A percentile compares a stretch with the other conserved stretches of the same genome.
Conservation (phyloP, 495 filamentous ascomycete genomes). For the Aspergillus ellipticus region DNA sequence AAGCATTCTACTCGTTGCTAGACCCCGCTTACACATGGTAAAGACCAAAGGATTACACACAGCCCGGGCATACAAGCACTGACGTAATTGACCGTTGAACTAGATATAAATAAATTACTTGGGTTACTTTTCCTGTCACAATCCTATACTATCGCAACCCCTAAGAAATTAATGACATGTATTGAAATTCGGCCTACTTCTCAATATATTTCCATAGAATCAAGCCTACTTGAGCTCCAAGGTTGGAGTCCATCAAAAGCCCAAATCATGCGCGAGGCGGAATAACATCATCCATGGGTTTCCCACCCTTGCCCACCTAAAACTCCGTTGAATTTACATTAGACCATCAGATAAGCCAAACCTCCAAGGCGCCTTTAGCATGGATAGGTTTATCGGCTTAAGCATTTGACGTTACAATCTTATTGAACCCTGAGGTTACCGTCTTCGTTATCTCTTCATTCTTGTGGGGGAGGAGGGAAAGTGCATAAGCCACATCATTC, state of each 20-base stretch:
- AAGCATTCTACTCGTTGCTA: too few species aligned
- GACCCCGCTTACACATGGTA: too few species aligned
- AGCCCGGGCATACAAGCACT: too few species aligned
- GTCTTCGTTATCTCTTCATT: conserved; percentile 93
- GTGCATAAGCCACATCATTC: conserved; percentile 91
- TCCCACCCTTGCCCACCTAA: not conserved
- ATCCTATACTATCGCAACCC: too few species aligned
- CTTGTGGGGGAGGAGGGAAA: conserved; percentile 89
- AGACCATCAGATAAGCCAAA: not conserved
- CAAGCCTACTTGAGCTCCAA: not conserved
- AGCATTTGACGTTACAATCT: conserved; percentile 67
- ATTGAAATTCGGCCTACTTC: not conserved
- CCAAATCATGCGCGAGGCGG: not conserved
- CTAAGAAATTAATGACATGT: too few species aligned
- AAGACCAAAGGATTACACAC: too few species aligned
- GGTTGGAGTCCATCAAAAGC: not conserved
- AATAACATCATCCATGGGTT: not conserved
- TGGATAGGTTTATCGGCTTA: conserved; percentile 26
- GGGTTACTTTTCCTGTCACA: too few species aligned
- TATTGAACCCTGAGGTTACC: conserved; percentile 73
- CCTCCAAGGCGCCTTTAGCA: not conserved
- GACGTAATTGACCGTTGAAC: too few species aligned
- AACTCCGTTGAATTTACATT: not conserved
- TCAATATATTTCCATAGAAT: not conserved
- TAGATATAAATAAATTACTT: too few species aligned